Evolutionary conservation across 805 yeast species (phyloP).

Genomic region (Wickerhamiella occidentalis): DNA sequence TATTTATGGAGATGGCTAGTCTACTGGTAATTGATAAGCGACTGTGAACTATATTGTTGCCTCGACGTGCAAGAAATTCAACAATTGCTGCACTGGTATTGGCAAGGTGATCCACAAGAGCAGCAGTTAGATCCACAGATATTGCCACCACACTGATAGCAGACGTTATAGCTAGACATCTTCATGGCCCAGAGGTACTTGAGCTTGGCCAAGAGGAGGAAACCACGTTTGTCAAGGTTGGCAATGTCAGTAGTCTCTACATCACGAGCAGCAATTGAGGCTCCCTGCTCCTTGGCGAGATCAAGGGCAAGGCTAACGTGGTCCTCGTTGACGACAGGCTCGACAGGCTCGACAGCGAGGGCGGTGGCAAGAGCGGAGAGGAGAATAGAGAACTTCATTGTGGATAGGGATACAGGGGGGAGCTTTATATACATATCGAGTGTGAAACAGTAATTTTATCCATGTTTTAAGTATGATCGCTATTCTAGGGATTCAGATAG

Average conservation of each 20-base stretch:
- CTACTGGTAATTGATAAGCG: no score
- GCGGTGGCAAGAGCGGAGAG: no score
- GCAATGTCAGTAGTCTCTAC: conserved; percentile 66
- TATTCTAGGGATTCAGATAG: no score
- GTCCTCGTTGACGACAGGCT: neutral
- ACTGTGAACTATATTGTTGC: no score
- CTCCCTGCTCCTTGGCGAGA: conserved; percentile 10
- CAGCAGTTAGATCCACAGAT: conserved; percentile 10
- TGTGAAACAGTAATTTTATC: neutral
- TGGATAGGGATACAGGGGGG: neutral
- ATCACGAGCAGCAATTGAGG: conserved; percentile 56
- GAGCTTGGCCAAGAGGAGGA: conserved; percentile 9
- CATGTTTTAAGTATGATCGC: no score
- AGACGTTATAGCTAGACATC: conserved; percentile 7
- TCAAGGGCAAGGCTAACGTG: conserved; percentile 7
- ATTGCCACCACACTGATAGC: conserved; percentile 9
- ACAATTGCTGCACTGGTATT: conserved; percentile 7
- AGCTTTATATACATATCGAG: neutral
- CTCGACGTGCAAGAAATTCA: no score
- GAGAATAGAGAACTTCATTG: conserved; percentile 7
- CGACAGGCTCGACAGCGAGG: neutral
- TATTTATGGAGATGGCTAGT: no score
- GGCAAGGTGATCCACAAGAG: conserved; percentile 4
- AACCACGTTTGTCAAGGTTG: conserved; percentile 7
- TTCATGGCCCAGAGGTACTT: conserved; percentile 10